These are phyloP conservation scores for Hymenoscyphus occultus DNA, from an alignment of 2,329 filamentous ascomycete species.

Conservation along the genomic window DNA sequence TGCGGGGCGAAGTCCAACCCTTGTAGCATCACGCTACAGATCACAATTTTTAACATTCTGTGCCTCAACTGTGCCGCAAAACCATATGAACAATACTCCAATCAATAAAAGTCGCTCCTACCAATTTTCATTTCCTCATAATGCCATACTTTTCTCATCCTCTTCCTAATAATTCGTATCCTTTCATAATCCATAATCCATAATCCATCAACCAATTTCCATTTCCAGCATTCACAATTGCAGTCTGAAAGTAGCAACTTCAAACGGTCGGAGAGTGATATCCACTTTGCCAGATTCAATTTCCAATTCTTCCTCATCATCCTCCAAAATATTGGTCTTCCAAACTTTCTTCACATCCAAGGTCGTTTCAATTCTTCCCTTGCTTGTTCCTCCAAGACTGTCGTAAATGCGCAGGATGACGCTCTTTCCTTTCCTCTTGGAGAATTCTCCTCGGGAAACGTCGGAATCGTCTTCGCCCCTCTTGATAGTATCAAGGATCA, in stretches of 20 bases:
- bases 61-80: neutral
- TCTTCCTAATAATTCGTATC: neutral
- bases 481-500: conserved; percentile 88
- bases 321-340: conserved; percentile 86
- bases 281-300: conserved; percentile 49
- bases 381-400: conserved; percentile 75
- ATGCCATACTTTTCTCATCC: neutral
- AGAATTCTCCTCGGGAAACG: conserved; percentile 60
- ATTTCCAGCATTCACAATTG: conserved; percentile 42
- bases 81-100: neutral
- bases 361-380: conserved; percentile 63
- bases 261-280: conserved; percentile 73
- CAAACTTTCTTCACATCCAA: conserved; percentile 72
- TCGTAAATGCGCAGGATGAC: conserved; percentile 87
- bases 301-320: conserved; percentile 68
- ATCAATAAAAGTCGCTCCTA: neutral
- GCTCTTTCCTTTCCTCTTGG: conserved; percentile 67
- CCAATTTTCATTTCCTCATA: no score
- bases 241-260: conserved; percentile 78
- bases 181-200: neutral
- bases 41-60: neutral
- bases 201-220: neutral
- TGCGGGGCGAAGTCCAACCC: neutral
- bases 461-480: conserved; percentile 86
- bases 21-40: neutral